phyloP scores from a whole-genome alignment of 1,284 basidiomycete species.

The Pseudozyma tsukubaensis region DNA sequence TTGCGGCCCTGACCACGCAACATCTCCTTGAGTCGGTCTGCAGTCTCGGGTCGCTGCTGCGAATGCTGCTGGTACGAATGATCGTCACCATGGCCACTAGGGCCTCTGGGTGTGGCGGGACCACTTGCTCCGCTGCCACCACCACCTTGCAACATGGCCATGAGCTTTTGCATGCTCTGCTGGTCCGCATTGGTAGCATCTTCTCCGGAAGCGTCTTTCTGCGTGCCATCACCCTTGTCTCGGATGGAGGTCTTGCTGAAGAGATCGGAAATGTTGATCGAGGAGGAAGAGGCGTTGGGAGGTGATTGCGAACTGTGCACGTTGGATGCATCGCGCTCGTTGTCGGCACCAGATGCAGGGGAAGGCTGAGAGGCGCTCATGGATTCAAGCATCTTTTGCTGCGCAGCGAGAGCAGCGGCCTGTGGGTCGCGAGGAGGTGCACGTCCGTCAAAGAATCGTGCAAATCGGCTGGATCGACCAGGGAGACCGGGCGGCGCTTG shows the following conservation, averaged over 20 bases:
- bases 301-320: slow-evolving; percentile 26
- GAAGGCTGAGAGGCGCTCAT: slow-evolving; percentile 16
- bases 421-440: slow-evolving; percentile 52
- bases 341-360: slow-evolving; percentile 2
- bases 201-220: slow-evolving; percentile 39
- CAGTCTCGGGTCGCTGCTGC: slow-evolving; percentile 17
- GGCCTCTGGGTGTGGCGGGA: slow-evolving; percentile 23
- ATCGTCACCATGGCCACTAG: slow-evolving; percentile 15
- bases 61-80: background rate
- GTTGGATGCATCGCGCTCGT: slow-evolving; percentile 17
- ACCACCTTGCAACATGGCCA: slow-evolving; percentile 63
- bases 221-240: slow-evolving; percentile 25
- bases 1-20: slow-evolving; percentile 25
- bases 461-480: slow-evolving; percentile 66
- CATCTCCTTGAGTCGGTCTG: slow-evolving; percentile 32
- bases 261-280: slow-evolving; percentile 51
- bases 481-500: slow-evolving; percentile 51
- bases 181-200: slow-evolving; percentile 59
- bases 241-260: slow-evolving; percentile 42
- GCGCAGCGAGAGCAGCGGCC: slow-evolving; percentile 58
- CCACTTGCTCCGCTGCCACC: slow-evolving; percentile 23
- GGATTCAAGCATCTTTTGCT: slow-evolving; percentile 51
- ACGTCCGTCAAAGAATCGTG: slow-evolving; percentile 63
- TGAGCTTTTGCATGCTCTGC: slow-evolving; percentile 67
- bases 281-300: slow-evolving; percentile 28